Conservation (phyloP, 148 eudicot genomes). For the Hydrangea macrophylla region DNA sequence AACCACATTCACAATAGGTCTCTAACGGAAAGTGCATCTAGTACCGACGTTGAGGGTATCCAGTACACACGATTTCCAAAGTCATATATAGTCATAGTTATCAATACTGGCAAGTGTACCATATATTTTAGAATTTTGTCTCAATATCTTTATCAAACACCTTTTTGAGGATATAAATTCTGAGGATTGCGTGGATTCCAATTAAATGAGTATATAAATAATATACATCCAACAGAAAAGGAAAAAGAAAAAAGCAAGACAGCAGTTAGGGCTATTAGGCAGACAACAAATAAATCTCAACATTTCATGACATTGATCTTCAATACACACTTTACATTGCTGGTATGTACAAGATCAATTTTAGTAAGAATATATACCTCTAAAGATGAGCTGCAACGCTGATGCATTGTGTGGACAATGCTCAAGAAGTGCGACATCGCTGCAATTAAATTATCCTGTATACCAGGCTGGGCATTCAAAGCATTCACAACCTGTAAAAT, state of each 20-base stretch:
- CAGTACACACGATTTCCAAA: no score
- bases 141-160: not conserved
- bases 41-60: no score
- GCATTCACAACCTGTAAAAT: conserved; percentile 64
- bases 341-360: not conserved
- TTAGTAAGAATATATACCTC: conserved; percentile 46
- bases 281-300: not conserved
- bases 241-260: not conserved
- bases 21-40: not conserved
- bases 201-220: not conserved
- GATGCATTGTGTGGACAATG: conserved; percentile 78
- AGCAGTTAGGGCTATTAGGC: not conserved
- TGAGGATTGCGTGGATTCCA: not conserved
- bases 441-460: conserved; percentile 45
- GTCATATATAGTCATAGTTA: no score
- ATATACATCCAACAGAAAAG: not conserved
- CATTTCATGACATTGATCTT: not conserved
- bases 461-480: conserved; percentile 67
- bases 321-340: no score
- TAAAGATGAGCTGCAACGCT: conserved; percentile 76
- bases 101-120: not conserved
- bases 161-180: not conserved
- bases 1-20: not conserved
- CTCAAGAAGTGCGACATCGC: conserved; percentile 69
- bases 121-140: not conserved